phyloP scores from a whole-genome alignment of 441 rosid species.

The Arabidopsis lyrata region DNA sequence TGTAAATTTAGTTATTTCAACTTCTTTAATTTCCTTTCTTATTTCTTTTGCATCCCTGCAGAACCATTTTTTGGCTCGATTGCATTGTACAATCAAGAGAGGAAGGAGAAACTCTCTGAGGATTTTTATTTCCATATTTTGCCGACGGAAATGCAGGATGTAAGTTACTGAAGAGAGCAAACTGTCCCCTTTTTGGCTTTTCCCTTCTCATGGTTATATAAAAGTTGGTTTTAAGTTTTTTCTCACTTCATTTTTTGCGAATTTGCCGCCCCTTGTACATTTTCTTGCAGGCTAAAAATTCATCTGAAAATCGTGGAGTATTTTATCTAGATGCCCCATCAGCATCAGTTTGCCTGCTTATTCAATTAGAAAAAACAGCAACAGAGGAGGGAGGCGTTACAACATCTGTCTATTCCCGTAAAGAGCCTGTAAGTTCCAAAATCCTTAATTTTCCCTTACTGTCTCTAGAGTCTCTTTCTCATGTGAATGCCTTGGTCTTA shows the following conservation, averaged over 20 bases:
- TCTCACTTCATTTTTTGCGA: conserved; percentile 21
- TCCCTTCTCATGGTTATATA: conserved; percentile 28
- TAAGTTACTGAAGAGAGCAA: conserved; percentile 51
- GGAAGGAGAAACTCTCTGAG: conserved; percentile 96
- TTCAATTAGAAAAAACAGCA: conserved; percentile 96
- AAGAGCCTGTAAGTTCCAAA: conserved; percentile 86
- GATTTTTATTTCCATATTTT: conserved; percentile 79
- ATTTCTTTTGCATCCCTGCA: conserved; percentile 50
- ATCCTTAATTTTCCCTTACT: conserved; percentile 15
- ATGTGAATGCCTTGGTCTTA: conserved; percentile 30
- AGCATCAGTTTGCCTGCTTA: conserved; percentile 85
- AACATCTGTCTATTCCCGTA: conserved; percentile 97
- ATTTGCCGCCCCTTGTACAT: conserved; percentile 32
- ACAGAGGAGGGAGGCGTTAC: conserved; percentile 95
- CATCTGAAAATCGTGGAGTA: conserved; percentile 78
- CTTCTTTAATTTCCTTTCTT: conserved; percentile 22
- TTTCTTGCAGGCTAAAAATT: conserved; percentile 63
- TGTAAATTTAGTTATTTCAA: conserved; percentile 18
- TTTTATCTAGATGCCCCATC: conserved; percentile 97
- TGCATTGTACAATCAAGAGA: conserved; percentile 89
- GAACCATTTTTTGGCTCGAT: conserved; percentile 98
- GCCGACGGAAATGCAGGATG: conserved; percentile 87
- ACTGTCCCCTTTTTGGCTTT: conserved; percentile 2
- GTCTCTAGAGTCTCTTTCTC: conserved; percentile 8
- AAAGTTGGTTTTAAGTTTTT: conserved; percentile 15